phyloP scores from a whole-genome alignment of 345 rosid species.

The Orychophragmus violaceus region DNA sequence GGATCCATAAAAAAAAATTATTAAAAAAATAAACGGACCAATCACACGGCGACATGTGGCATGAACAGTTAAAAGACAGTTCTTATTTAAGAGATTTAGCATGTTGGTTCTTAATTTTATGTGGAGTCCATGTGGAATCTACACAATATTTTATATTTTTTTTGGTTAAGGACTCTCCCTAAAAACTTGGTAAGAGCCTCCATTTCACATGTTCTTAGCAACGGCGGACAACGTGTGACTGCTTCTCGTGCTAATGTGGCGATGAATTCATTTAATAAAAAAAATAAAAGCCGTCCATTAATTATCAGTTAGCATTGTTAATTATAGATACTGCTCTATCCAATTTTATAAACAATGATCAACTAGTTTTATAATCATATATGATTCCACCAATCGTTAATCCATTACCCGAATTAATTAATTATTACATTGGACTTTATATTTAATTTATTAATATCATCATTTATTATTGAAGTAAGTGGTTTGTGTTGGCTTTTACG shows the following conservation, averaged over 20 bases:
- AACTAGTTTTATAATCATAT: constrained; percentile 3
- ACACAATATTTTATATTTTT: no score
- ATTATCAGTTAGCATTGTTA: background rate
- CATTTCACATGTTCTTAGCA: no score
- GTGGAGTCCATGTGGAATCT: no score
- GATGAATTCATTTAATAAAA: background rate
- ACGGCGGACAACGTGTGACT: constrained; percentile 22
- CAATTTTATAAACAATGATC: background rate
- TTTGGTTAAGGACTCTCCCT: no score
- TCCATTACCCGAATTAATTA: background rate
- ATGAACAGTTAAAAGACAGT: no score
- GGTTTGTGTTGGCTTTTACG: constrained; percentile 22
- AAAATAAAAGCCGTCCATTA: constrained; percentile 1
- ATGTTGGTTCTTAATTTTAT: no score
- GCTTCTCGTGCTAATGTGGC: constrained; percentile 2
- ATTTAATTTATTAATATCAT: background rate
- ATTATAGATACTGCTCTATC: background rate
- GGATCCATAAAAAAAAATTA: no score
- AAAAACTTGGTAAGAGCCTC: no score
- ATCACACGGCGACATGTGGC: no score
- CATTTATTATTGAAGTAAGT: constrained; percentile 14
- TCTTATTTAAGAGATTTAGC: no score
- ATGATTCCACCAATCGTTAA: constrained; percentile 16
- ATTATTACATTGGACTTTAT: background rate
- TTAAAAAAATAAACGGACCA: no score